phyloP scores from a whole-genome alignment of 2,329 filamentous ascomycete genomes.

The Raffaelea ambrosiae region DNA sequence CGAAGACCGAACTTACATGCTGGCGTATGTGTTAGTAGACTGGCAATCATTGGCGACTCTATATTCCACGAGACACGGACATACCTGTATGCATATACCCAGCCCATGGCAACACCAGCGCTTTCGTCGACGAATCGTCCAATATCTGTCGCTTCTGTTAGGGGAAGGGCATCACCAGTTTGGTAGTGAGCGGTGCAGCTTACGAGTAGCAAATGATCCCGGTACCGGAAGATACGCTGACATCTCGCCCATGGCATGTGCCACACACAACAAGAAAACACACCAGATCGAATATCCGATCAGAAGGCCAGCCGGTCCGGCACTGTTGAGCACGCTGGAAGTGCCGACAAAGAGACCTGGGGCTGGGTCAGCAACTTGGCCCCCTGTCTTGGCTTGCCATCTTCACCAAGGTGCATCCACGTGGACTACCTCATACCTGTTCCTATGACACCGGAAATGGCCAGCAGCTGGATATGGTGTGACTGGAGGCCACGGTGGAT shows the following conservation, averaged over 20 bases:
- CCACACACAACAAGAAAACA: constrained; percentile 6
- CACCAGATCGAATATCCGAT: constrained; percentile 8
- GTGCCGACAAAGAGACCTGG: constrained; percentile 1
- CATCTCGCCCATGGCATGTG: constrained; percentile 9
- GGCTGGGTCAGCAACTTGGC: too few relatives aligned
- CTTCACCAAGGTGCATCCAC: too few relatives aligned
- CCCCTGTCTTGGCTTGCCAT: too few relatives aligned
- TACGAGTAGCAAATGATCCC: constrained; percentile 1
- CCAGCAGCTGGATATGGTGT: constrained; percentile 8
- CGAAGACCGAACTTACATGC: too few relatives aligned
- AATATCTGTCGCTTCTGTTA: neutral
- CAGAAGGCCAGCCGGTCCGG: constrained; percentile 1
- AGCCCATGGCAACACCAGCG: constrained; percentile 1
- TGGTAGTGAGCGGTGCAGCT: too few relatives aligned
- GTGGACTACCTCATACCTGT: neutral
- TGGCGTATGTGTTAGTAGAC: too few relatives aligned
- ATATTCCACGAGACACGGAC: too few relatives aligned
- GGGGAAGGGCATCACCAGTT: too few relatives aligned
- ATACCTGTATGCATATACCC: constrained; percentile 1
- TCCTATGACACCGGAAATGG: constrained; percentile 4
- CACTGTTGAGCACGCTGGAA: neutral
- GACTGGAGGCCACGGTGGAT: constrained; percentile 7
- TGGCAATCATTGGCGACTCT: too few relatives aligned
- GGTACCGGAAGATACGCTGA: constrained; percentile 5
- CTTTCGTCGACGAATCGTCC: neutral